A percentile compares a stretch with the other conserved stretches of the same genome.
phyloP scores from a whole-genome alignment of 1,284 basidiomycete genomes.

The Boletus sp. region DNA sequence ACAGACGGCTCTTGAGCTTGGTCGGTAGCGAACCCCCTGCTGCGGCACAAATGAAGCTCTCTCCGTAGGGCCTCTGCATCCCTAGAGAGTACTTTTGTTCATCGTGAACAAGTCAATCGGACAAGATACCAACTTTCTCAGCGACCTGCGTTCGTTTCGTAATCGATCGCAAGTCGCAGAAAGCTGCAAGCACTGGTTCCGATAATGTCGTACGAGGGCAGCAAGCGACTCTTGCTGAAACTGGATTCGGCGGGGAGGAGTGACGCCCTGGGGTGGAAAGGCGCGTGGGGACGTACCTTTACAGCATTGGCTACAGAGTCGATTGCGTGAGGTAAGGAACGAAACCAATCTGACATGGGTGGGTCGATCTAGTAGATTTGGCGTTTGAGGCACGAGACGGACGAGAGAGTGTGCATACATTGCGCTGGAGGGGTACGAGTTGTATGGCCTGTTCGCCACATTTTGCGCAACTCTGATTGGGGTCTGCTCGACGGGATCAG shows the following conservation, averaged over 20 bases:
- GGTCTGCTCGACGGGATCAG: slow-evolving; percentile 38
- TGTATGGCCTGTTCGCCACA: slow-evolving; percentile 64
- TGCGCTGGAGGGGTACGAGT: slow-evolving; percentile 63
- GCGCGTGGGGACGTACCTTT: slow-evolving; percentile 44
- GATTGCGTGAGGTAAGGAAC: slow-evolving; percentile 53
- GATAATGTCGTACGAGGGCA: slow-evolving; percentile 58
- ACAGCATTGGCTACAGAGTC: slow-evolving; percentile 61
- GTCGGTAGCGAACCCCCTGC: slow-evolving; percentile 19
- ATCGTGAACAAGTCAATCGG: not conserved
- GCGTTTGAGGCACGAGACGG: not conserved
- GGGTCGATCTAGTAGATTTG: slow-evolving; percentile 54
- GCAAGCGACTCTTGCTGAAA: slow-evolving; percentile 77
- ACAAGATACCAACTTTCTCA: slow-evolving; percentile 49
- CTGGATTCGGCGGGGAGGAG: slow-evolving; percentile 34
- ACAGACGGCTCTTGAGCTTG: slow-evolving; percentile 35
- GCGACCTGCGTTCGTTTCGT: slow-evolving; percentile 41
- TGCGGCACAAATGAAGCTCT: slow-evolving; percentile 48
- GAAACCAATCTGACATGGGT: slow-evolving; percentile 78
- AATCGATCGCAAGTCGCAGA: slow-evolving; percentile 32
- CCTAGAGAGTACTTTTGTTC: slow-evolving; percentile 34
- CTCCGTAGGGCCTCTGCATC: slow-evolving; percentile 45
- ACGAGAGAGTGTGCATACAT: slow-evolving; percentile 43
- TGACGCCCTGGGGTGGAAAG: not conserved
- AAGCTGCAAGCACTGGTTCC: slow-evolving; percentile 38
- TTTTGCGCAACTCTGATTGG: slow-evolving; percentile 65